Percentiles rank a stretch among this genome's conserved stretches.
Evolutionary conservation across 106 monocot genomes (phyloP).

Genomic region (Agapanthus africanus): DNA sequence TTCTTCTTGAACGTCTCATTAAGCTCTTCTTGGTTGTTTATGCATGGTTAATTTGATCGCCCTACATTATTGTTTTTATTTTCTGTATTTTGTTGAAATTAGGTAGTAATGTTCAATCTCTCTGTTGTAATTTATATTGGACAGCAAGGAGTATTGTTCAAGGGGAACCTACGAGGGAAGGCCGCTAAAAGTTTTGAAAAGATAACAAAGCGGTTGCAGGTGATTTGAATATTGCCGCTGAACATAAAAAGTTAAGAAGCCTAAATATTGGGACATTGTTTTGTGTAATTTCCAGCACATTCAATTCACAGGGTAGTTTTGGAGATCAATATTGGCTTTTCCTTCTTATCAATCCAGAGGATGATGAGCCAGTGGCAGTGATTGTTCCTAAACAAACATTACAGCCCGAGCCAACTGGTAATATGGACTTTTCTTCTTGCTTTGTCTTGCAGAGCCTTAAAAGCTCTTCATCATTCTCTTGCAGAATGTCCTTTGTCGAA

Average conservation of each 20-base stretch:
- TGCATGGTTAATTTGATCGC: not conserved
- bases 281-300: slow-evolving; percentile 26
- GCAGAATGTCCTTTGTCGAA: not conserved
- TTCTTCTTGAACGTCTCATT: too few species aligned
- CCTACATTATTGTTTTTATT: not conserved
- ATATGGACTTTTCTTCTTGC: not conserved
- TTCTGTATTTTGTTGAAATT: too few species aligned
- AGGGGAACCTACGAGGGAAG: slow-evolving; percentile 81
- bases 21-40: not conserved
- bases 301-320: slow-evolving; percentile 68
- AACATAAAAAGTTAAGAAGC: not conserved
- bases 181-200: slow-evolving; percentile 73
- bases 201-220: slow-evolving; percentile 68
- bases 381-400: slow-evolving; percentile 73
- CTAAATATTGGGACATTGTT: slow-evolving; percentile 8
- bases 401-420: slow-evolving; percentile 66
- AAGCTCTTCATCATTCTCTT: not conserved
- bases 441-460: not conserved
- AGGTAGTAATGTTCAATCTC: not conserved
- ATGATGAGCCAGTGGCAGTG: slow-evolving; percentile 89
- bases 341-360: slow-evolving; percentile 87
- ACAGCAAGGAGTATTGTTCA: slow-evolving; percentile 83
- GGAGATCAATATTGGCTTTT: slow-evolving; percentile 85
- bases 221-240: slow-evolving; percentile 15
- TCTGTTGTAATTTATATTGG: not conserved